Evolutionary conservation across 345 rosid genomes (phyloP).

Genomic region (Boechera retrofracta): DNA sequence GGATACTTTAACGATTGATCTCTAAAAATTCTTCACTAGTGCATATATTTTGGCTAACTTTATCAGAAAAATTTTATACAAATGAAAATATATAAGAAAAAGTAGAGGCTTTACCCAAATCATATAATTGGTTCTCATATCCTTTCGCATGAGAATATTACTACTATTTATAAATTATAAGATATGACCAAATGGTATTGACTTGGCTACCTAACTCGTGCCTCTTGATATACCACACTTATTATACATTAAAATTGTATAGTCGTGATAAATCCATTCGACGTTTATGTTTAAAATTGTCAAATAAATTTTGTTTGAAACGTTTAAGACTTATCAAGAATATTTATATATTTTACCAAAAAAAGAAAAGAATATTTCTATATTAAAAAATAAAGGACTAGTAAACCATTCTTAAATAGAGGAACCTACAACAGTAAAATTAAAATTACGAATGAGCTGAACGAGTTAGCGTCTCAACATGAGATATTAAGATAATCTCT

Average conservation of each 20-base stretch:
- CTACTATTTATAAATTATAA: neutral
- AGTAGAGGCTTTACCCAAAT: neutral
- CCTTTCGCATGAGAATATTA: slow-evolving; percentile 7
- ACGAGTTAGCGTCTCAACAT: too few species aligned
- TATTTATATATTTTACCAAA: too few species aligned
- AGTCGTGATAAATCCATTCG: neutral
- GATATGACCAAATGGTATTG: neutral
- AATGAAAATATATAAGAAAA: neutral
- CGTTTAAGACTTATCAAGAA: too few species aligned
- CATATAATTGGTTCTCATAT: slow-evolving; percentile 1
- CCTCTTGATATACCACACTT: neutral
- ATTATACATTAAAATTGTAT: neutral
- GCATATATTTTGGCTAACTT: neutral
- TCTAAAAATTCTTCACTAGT: too few species aligned
- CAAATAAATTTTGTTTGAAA: too few species aligned
- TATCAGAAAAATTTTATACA: neutral
- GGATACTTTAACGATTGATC: slow-evolving; percentile 1
- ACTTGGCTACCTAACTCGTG: slow-evolving; percentile 7
- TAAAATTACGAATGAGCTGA: too few species aligned
- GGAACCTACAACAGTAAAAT: too few species aligned
- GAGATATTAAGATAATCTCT: too few species aligned
- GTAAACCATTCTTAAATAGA: too few species aligned
- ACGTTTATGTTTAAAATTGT: too few species aligned
- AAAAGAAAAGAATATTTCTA: too few species aligned
- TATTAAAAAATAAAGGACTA: too few species aligned